Conservation (phyloP, 306 rosid genomes). For the Rosa multiflora region DNA sequence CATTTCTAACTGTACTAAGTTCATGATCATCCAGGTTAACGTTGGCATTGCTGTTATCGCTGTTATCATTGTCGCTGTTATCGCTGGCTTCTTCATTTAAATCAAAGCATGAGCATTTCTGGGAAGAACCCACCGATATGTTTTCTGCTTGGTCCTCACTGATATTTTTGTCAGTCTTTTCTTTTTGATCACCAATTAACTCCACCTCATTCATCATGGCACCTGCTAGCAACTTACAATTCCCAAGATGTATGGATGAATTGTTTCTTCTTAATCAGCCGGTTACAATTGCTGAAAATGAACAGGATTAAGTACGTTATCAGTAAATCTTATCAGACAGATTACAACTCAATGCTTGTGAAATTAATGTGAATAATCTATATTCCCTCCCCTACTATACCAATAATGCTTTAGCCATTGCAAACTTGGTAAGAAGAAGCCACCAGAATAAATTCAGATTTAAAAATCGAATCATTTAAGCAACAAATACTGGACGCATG, state of each 20-base stretch:
- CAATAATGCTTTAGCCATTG: not conserved
- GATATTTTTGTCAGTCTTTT: not conserved
- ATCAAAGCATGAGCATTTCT: slow-evolving; percentile 54
- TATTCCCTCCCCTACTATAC: not conserved
- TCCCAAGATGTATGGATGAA: not conserved
- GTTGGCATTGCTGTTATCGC: not conserved
- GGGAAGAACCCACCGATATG: slow-evolving; percentile 32
- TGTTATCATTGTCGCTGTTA: not conserved
- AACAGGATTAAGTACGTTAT: not conserved
- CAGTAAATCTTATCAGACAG: not conserved
- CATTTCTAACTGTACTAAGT: not conserved
- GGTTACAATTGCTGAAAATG: not conserved
- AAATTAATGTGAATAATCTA: too few relatives aligned
- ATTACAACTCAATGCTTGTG: not conserved
- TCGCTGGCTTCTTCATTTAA: slow-evolving; percentile 60
- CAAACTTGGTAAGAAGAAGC: not conserved
- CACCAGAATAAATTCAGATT: not conserved
- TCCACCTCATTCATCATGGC: slow-evolving; percentile 5
- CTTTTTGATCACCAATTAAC: slow-evolving; percentile 7
- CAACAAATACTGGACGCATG: not conserved
- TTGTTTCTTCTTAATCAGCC: not conserved
- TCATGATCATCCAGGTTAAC: not conserved
- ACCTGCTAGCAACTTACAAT: not conserved
- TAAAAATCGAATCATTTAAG: not conserved
- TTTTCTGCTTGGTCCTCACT: not conserved